These are phyloP conservation scores for Durusdinium trenchii DNA, from an alignment of 73 alveolate genomes.

Conservation along the genomic window DNA sequence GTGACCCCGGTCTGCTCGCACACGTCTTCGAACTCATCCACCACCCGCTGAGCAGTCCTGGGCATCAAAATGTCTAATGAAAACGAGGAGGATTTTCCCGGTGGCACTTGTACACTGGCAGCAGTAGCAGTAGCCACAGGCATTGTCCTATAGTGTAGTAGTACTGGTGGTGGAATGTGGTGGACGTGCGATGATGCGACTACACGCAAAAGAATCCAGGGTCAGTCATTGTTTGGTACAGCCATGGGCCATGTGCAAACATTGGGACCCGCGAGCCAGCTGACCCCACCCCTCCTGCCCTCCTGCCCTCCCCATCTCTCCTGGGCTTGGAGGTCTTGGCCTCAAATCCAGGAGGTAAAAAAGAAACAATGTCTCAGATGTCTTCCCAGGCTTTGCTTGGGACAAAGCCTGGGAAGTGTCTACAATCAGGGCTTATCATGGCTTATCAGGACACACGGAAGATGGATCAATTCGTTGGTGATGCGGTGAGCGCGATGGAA, in stretches of 20 bases:
- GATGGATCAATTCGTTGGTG: no score
- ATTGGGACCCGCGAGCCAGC: neutral
- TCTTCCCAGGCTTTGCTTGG: no score
- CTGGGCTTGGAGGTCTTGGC: conserved; percentile 53
- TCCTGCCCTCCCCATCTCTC: neutral
- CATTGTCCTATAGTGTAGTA: neutral
- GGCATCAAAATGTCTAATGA: neutral
- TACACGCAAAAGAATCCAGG: neutral
- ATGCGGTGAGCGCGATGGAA: no score
- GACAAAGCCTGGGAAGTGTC: no score
- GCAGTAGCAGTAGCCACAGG: neutral
- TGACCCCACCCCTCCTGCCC: neutral
- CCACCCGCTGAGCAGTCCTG: conserved; percentile 48
- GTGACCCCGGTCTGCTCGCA: conserved; percentile 96
- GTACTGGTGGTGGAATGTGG: no score
- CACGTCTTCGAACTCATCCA: conserved; percentile 81
- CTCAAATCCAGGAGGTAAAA: no score
- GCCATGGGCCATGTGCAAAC: neutral
- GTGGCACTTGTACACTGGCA: neutral
- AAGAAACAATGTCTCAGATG: no score
- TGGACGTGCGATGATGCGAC: no score
- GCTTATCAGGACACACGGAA: no score
- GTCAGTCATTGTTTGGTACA: neutral
- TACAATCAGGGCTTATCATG: no score
- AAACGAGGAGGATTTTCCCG: no score